A percentile compares a stretch with the other conserved stretches of the same genome.
These are phyloP conservation scores for Ogataea paraovalis DNA, from an alignment of 805 yeast species.

Conservation along the genomic window DNA sequence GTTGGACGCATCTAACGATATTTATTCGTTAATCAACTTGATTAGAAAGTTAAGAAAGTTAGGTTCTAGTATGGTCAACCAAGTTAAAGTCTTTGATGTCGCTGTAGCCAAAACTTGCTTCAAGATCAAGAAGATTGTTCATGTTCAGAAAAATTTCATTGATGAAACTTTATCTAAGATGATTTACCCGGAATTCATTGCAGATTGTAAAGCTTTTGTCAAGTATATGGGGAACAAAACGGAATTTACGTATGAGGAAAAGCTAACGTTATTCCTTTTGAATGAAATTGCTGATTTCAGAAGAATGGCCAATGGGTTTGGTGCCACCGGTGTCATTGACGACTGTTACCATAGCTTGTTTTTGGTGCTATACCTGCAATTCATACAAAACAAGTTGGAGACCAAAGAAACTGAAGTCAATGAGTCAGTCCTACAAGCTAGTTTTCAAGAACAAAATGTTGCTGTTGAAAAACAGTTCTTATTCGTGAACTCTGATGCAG, in stretches of 20 bases:
- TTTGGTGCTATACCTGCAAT: conserved; percentile 40
- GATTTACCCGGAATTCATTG: conserved; percentile 40
- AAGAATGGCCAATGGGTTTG: conserved; percentile 75
- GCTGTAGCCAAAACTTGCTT: conserved; percentile 49
- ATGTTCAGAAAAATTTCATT: conserved; percentile 42
- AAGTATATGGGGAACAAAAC: conserved; percentile 20
- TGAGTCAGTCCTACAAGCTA: neutral
- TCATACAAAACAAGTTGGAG: conserved; percentile 11
- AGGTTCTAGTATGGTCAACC: conserved; percentile 69
- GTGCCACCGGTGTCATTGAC: conserved; percentile 71
- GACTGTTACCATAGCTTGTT: conserved; percentile 65
- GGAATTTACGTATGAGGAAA: conserved; percentile 36
- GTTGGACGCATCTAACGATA: conserved; percentile 49
- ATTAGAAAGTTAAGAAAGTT: conserved; percentile 74
- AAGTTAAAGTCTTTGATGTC: conserved; percentile 63
- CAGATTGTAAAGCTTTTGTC: conserved; percentile 33
- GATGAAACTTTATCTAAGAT: conserved; percentile 48
- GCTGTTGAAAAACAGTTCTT: conserved; percentile 5
- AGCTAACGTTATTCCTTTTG: conserved; percentile 40
- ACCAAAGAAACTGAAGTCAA: neutral
- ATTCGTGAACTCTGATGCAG: conserved; percentile 3
- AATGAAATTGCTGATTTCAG: conserved; percentile 56
- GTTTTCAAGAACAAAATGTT: neutral
- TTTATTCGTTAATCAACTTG: conserved; percentile 54
- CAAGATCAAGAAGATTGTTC: conserved; percentile 43